Percentiles rank a stretch among this genome's conserved stretches.
These are phyloP conservation scores for Leptodontidium sp. DNA, from an alignment of 2,329 filamentous ascomycete genomes.

Conservation along the genomic window DNA sequence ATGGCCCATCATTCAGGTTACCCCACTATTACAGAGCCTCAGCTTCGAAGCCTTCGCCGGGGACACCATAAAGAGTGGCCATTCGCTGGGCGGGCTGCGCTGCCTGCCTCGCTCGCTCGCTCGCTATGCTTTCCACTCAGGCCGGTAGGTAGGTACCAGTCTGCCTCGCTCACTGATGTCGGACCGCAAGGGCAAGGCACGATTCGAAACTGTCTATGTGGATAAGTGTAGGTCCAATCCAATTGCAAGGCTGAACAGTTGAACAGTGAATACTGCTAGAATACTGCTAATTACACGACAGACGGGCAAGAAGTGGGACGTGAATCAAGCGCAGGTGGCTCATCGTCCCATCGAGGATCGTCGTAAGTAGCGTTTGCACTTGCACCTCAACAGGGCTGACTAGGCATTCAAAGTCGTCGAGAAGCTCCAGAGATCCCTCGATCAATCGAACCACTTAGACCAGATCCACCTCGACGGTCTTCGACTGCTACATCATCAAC, in stretches of 20 bases:
- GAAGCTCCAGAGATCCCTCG: conserved; percentile 4
- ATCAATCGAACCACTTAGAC: conserved; percentile 8
- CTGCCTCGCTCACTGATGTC: conserved; percentile 16
- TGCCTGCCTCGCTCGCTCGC: neutral
- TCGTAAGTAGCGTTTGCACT: neutral
- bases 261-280: too few species aligned
- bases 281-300: neutral
- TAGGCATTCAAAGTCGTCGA: neutral
- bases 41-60: conserved; percentile 3
- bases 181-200: conserved; percentile 15
- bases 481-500: neutral
- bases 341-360: neutral
- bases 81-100: conserved; percentile 13
- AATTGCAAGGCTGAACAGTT: neutral
- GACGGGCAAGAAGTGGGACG: conserved; percentile 2
- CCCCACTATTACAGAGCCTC: conserved; percentile 33
- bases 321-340: neutral
- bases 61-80: conserved; percentile 6
- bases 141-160: conserved; percentile 2
- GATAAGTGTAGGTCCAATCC: conserved; percentile 16
- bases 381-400: neutral
- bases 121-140: conserved; percentile 9
- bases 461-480: neutral
- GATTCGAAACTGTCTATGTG: neutral
- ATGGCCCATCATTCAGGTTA: conserved; percentile 19